Percentiles rank a stretch among this genome's conserved stretches.
These are phyloP conservation scores for Magnolia changhungtana DNA, from an alignment of 164 flowering plant genomes.

Conservation along the genomic window DNA sequence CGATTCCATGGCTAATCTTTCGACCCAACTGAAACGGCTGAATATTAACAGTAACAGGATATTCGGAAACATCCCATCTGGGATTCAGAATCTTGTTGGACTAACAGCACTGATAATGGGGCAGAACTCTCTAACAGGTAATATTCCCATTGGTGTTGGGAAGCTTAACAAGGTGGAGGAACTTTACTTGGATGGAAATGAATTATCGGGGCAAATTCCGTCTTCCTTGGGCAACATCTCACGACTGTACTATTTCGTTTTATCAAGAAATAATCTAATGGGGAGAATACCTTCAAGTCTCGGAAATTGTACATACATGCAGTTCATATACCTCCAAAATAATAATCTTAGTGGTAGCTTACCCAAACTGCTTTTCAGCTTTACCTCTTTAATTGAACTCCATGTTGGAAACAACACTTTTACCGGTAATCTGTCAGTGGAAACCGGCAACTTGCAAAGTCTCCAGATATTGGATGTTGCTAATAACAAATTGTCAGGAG, in stretches of 20 bases:
- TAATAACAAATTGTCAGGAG: slow-evolving; percentile 27
- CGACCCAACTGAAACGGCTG: too few relatives aligned
- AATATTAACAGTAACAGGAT: too few relatives aligned
- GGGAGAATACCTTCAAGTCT: not conserved
- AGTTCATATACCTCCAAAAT: not conserved
- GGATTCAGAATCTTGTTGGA: too few relatives aligned
- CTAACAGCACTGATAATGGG: too few relatives aligned
- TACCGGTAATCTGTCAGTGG: slow-evolving; percentile 19
- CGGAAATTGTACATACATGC: not conserved
- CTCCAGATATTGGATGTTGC: slow-evolving; percentile 13
- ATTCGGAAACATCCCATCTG: too few relatives aligned
- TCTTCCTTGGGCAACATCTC: not conserved
- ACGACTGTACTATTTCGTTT: not conserved
- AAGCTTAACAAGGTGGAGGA: too few relatives aligned
- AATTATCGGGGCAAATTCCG: too few relatives aligned
- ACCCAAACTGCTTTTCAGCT: not conserved
- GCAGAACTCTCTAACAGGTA: too few relatives aligned
- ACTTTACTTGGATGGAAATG: too few relatives aligned
- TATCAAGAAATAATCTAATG: not conserved
- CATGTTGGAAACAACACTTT: slow-evolving; percentile 11
- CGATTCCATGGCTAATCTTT: too few relatives aligned
- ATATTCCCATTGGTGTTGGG: too few relatives aligned
- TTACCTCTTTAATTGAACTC: not conserved
- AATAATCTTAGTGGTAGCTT: not conserved
- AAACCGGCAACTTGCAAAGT: slow-evolving; percentile 20